Conservation (phyloP, 164 flowering plant species). For the Amborella trichopoda region DNA sequence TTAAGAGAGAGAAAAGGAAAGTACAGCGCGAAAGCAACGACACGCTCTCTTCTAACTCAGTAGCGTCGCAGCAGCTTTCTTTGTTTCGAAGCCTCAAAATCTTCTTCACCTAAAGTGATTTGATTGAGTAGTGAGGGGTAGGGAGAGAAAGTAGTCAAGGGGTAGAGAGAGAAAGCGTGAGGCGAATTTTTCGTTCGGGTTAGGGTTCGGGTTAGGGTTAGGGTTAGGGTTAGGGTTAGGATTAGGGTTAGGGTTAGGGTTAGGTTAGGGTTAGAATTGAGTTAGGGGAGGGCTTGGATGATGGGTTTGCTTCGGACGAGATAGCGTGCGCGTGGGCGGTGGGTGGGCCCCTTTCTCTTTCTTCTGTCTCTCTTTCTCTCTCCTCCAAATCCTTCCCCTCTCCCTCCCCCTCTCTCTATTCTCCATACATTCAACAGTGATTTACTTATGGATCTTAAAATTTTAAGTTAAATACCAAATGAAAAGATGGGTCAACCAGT, state of each 20-base stretch:
- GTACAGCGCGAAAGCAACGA: no score
- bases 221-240: constrained; percentile 3
- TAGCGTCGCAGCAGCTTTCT: no score
- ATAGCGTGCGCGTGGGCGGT: constrained; percentile 79
- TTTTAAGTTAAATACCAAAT: no score
- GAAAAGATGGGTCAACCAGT: no score
- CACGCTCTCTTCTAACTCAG: no score
- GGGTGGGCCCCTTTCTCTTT: constrained; percentile 32
- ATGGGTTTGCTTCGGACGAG: constrained; percentile 35
- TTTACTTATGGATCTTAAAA: no score
- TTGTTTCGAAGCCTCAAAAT: no score
- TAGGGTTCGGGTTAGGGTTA: background rate
- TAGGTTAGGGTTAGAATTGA: constrained; percentile 57
- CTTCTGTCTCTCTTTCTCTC: constrained; percentile 6
- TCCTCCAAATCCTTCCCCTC: no score
- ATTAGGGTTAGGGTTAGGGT: constrained; percentile 8
- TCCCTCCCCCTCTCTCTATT: constrained; percentile 17
- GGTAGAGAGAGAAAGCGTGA: constrained; percentile 3
- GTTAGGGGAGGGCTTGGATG: constrained; percentile 33
- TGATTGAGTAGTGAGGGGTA: constrained; percentile 22
- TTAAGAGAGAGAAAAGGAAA: no score
- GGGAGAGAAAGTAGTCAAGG: constrained; percentile 2
- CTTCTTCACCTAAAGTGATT: no score
- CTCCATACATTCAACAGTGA: no score
- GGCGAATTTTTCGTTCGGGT: no score